Percentiles rank a stretch among this genome's conserved stretches.
Evolutionary conservation across 148 eudicot species (phyloP).

Genomic region (Hydrangea macrophylla): DNA sequence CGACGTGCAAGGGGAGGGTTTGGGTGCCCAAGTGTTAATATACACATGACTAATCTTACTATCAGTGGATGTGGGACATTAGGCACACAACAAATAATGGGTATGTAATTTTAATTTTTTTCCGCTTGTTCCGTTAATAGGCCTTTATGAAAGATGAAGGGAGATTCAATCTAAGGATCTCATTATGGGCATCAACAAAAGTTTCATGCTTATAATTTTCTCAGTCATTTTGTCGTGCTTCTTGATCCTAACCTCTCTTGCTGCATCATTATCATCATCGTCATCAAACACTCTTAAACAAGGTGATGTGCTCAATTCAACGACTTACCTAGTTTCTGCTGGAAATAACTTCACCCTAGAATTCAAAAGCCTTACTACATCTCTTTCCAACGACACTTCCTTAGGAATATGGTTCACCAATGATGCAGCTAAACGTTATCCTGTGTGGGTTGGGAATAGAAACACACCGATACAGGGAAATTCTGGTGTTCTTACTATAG

Average conservation of each 20-base stretch:
- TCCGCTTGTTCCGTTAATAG: no score
- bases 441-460: constrained; percentile 1
- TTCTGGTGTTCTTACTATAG: constrained; percentile 1
- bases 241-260: not conserved
- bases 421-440: not conserved
- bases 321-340: not conserved
- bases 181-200: not conserved
- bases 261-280: no score
- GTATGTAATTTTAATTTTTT: no score
- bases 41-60: no score
- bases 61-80: no score
- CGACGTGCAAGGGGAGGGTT: no score
- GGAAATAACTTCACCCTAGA: not conserved
- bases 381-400: not conserved
- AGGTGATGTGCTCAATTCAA: not conserved
- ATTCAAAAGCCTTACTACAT: not conserved
- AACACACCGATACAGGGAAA: not conserved
- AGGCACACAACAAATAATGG: no score
- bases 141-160: no score
- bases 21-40: no score
- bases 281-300: not conserved
- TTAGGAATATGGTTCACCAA: constrained; percentile 2
- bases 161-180: no score
- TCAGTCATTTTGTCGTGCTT: not conserved
- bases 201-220: not conserved